These are phyloP conservation scores for Pichia membranifaciens DNA, from an alignment of 805 yeast species.

Conservation along the genomic window DNA sequence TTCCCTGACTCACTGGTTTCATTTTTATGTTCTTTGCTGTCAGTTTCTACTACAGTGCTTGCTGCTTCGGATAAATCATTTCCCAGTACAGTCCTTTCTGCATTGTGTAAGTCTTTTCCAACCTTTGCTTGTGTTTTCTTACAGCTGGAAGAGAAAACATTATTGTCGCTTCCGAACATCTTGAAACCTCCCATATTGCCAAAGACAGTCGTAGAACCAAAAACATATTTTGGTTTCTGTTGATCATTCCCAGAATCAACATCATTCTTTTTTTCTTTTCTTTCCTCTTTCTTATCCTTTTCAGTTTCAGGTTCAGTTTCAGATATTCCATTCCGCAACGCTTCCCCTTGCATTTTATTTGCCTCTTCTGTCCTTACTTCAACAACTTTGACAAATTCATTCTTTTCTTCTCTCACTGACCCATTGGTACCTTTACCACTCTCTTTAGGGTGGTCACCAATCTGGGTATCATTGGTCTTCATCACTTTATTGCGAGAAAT, in stretches of 20 bases:
- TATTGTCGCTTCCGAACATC: slow-evolving; percentile 26
- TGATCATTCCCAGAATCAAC: slow-evolving; percentile 2
- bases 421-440: not conserved
- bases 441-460: too few relatives aligned
- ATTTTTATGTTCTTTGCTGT: not conserved
- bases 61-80: slow-evolving; percentile 1
- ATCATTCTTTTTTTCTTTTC: not conserved
- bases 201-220: slow-evolving; percentile 49
- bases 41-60: not conserved
- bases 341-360: not conserved
- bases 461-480: too few relatives aligned
- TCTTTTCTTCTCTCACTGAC: not conserved
- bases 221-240: slow-evolving; percentile 35
- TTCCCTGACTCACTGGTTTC: not conserved
- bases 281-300: slow-evolving; percentile 7
- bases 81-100: not conserved
- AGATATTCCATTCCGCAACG: not conserved
- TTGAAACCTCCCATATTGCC: slow-evolving; percentile 39
- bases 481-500: too few relatives aligned
- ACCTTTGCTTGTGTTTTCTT: slow-evolving; percentile 20
- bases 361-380: slow-evolving; percentile 2
- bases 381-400: not conserved
- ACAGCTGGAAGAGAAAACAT: slow-evolving; percentile 29
- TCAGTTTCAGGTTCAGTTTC: not conserved
- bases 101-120: not conserved